Conservation (phyloP, 331 rosid genomes). For the Saraca asoca region DNA sequence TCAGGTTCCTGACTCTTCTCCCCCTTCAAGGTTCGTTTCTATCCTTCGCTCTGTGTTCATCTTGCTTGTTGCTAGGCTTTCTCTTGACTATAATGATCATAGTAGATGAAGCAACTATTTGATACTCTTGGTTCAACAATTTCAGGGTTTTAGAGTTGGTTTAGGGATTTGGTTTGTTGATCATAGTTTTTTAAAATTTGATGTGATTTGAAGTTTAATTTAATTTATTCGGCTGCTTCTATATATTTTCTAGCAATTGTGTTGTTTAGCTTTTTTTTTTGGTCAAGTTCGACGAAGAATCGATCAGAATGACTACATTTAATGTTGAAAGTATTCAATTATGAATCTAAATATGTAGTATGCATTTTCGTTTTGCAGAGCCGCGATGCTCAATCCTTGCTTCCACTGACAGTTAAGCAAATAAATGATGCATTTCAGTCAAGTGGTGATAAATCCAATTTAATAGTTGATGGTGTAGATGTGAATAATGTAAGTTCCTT, state of each 20-base stretch:
- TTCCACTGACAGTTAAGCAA: constrained; percentile 88
- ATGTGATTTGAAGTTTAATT: no score
- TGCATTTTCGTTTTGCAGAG: constrained; percentile 44
- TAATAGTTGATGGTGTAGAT: constrained; percentile 54
- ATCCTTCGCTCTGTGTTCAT: neutral
- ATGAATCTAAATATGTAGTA: no score
- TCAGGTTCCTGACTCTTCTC: constrained; percentile 51
- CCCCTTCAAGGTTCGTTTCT: constrained; percentile 51
- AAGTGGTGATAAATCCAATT: constrained; percentile 55
- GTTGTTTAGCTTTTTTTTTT: neutral
- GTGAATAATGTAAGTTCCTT: constrained; percentile 21
- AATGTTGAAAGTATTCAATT: no score
- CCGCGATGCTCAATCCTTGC: constrained; percentile 71
- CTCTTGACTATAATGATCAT: no score
- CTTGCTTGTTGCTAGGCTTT: no score
- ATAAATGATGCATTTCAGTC: constrained; percentile 57
- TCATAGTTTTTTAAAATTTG: neutral
- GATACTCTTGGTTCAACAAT: neutral
- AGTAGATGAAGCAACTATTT: neutral
- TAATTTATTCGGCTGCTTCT: no score
- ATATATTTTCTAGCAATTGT: no score
- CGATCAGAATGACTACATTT: neutral
- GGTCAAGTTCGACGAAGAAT: neutral
- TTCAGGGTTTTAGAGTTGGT: neutral
- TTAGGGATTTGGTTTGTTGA: constrained; percentile 17